Base-by-base conservation (phyloP, 305 asterid species). In the Fraxinus velutina region DNA sequence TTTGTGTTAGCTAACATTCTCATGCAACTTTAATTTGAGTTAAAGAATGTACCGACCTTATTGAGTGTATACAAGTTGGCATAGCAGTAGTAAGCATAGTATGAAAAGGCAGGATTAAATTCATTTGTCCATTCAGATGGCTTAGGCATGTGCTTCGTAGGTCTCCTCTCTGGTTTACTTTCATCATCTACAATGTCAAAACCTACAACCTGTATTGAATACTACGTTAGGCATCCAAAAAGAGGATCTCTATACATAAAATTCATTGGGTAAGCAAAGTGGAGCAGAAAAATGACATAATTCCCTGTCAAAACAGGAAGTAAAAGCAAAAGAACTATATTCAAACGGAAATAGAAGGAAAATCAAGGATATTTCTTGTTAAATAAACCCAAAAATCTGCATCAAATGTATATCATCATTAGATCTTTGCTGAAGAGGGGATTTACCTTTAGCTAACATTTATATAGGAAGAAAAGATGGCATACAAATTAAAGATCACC, bases 91-190 rank as follows among this genome's bases (percentile, higher is more conserved):
- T 96, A 96, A 75, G 98, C 95, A 89, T 96, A 96, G 84, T 96
- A 94, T 73, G 99, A 94, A 89, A 88, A 96, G 80, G 98, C 97
- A 72, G 98, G 98, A 83, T 93, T 94, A 87, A 92, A 93, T 70
- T 81, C 92, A 87, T 94, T 94, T 5, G 97, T 94, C 98, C 98
- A 94, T 78, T 94, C 94, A 79, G 92, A 88, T 73, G 98, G 98
- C 78, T 88, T 89, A 70, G 98, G 97, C 98, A 94, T 94, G 85
- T 94, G 98, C 88, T 94, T 94, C 42, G 97, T 94, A 57, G 97
- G 98, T 47, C 97, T 94, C 86, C 98, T 92, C 89, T 94, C 98
- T 2, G 97, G 98, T 87, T 94, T 94, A 87, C 98, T 94, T 90
- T 94, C 98, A 90, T 94, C 98, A 91, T 94, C 98, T 73, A 94